Percentiles rank a stretch among this genome's conserved stretches.
phyloP scores from a whole-genome alignment of 495 filamentous ascomycete genomes.

The Tetracladium setigerum region DNA sequence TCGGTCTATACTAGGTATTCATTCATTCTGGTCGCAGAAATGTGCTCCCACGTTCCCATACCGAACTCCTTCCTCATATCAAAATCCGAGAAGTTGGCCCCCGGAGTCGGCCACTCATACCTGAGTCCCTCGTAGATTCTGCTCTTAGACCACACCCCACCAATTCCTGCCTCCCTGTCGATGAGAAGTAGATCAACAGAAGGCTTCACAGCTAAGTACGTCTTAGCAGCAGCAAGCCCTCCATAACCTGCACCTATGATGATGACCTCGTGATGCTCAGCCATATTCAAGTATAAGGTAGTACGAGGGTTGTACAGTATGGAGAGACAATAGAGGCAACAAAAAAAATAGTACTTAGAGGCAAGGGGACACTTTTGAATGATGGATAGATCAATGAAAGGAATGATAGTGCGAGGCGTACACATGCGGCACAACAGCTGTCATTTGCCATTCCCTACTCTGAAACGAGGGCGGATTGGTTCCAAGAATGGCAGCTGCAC shows the following conservation, averaged over 20 bases:
- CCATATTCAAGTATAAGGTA: too few relatives aligned
- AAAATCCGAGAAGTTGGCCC: constrained; percentile 32
- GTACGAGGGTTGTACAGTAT: too few relatives aligned
- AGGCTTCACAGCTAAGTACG: constrained; percentile 33
- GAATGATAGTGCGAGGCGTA: too few relatives aligned
- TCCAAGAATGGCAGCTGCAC: too few relatives aligned
- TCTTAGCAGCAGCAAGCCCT: constrained; percentile 35
- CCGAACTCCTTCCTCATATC: constrained; percentile 25
- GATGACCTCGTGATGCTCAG: constrained; percentile 7
- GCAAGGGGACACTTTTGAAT: too few relatives aligned
- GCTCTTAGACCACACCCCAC: constrained; percentile 45
- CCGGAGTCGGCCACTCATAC: constrained; percentile 30
- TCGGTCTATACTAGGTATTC: constrained; percentile 19
- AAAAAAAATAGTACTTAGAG: too few relatives aligned
- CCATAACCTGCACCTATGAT: constrained; percentile 30
- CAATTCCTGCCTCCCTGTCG: constrained; percentile 34
- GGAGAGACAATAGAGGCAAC: too few relatives aligned
- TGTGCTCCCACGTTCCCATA: constrained; percentile 18
- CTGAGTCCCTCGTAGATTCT: constrained; percentile 40
- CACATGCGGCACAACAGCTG: too few relatives aligned
- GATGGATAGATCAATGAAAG: too few relatives aligned
- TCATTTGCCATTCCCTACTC: too few relatives aligned
- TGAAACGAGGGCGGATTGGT: too few relatives aligned
- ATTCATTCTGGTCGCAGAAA: constrained; percentile 30
- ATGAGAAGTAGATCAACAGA: constrained; percentile 35